Conservation (phyloP, 805 yeast species). For the Wickerhamomyces strasburgensis region DNA sequence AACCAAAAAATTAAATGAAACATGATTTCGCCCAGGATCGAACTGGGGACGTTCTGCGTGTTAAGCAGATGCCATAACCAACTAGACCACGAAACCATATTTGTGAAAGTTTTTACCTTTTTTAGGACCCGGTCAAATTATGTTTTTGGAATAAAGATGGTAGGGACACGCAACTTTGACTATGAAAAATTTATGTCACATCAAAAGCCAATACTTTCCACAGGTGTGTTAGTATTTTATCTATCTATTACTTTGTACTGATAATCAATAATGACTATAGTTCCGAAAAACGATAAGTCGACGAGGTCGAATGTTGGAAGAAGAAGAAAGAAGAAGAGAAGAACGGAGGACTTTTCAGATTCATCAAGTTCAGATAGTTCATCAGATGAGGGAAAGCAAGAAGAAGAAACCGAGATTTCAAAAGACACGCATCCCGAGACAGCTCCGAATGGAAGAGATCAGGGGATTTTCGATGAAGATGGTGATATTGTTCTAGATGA, state of each 20-base stretch:
- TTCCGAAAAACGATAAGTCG: conserved; percentile 19
- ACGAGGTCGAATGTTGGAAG: conserved; percentile 24
- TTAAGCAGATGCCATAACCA: conserved; percentile 99
- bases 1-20: conserved; percentile 4
- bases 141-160: no score
- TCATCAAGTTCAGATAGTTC: conserved; percentile 35
- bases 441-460: conserved; percentile 1
- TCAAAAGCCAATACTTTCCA: no score
- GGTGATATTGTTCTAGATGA: conserved; percentile 30
- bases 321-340: conserved; percentile 72
- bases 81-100: conserved; percentile 95
- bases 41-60: conserved; percentile 99
- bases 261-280: conserved; percentile 17
- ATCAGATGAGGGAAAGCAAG: conserved; percentile 10
- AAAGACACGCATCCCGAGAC: neutral
- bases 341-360: conserved; percentile 69
- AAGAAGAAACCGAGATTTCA: conserved; percentile 5
- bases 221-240: no score
- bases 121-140: no score
- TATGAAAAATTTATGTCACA: no score
- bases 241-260: no score
- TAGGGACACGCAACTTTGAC: no score
- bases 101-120: neutral
- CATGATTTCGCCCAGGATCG: conserved; percentile 99
- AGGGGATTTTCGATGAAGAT: conserved; percentile 19